phyloP scores from a whole-genome alignment of 2,329 filamentous ascomycete species.

The Colletotrichum sublineola region DNA sequence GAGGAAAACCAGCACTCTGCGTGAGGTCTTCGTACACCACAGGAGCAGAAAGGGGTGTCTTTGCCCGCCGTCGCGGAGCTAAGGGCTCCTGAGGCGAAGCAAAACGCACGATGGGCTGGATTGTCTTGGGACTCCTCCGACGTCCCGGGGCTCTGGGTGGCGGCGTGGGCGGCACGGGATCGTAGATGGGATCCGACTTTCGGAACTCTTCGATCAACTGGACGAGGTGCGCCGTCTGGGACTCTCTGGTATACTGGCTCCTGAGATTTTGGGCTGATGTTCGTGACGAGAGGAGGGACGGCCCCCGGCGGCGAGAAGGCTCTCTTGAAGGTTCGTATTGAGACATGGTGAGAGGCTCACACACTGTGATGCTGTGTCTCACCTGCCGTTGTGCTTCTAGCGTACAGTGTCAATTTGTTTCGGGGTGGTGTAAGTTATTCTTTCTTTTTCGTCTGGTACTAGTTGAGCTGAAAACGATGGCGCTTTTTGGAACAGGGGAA shows the following conservation, averaged over 20 bases:
- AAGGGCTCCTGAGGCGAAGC: slow-evolving; percentile 19
- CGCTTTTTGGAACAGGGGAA: slow-evolving; percentile 14
- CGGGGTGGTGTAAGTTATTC: slow-evolving; percentile 8
- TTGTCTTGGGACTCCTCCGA: slow-evolving; percentile 11
- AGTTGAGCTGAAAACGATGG: neutral
- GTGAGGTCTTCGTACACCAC: slow-evolving; percentile 6
- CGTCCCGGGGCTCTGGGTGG: slow-evolving; percentile 34
- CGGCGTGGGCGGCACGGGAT: slow-evolving; percentile 37
- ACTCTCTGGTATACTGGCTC: slow-evolving; percentile 31
- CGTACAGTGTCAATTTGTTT: slow-evolving; percentile 11
- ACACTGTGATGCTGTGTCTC: slow-evolving; percentile 7
- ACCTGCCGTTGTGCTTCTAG: neutral
- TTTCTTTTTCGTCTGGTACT: neutral
- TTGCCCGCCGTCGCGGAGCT: slow-evolving; percentile 11
- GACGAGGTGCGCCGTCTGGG: slow-evolving; percentile 22
- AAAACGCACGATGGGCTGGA: slow-evolving; percentile 19
- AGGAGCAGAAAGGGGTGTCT: slow-evolving; percentile 27
- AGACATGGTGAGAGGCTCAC: slow-evolving; percentile 5
- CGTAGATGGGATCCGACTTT: slow-evolving; percentile 37
- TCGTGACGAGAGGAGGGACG: slow-evolving; percentile 30
- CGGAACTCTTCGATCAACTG: slow-evolving; percentile 39
- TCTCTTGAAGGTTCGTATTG: slow-evolving; percentile 32
- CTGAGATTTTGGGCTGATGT: slow-evolving; percentile 35
- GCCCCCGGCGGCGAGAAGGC: slow-evolving; percentile 21
- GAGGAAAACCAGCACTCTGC: neutral